Conservation (phyloP, 2,329 filamentous ascomycete species). For the Cercospora beticola region DNA sequence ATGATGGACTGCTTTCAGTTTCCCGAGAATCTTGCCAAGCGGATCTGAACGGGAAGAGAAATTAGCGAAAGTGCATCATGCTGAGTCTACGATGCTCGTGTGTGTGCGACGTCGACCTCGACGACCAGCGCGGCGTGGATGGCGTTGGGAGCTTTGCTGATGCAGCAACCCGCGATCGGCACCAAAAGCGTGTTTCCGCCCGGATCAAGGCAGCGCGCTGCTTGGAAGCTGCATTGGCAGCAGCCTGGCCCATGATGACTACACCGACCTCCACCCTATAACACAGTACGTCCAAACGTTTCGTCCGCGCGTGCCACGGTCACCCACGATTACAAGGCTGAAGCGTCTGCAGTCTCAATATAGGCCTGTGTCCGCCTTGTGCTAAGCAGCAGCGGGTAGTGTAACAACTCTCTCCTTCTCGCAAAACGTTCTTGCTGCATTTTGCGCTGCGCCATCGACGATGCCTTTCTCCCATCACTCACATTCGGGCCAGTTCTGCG, state of each 20-base stretch:
- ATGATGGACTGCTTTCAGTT: not conserved
- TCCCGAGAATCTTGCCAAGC: not conserved
- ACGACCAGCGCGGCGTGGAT: not conserved
- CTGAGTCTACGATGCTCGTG: not conserved
- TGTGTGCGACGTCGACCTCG: not conserved
- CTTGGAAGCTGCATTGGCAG: not conserved
- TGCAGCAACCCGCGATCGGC: not conserved
- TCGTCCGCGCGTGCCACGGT: slow-evolving; percentile 2
- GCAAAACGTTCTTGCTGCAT: not conserved
- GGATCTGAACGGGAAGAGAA: not conserved
- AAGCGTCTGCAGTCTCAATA: not conserved
- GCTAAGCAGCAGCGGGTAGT: not conserved
- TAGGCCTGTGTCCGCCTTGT: not conserved
- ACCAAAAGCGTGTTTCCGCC: not conserved
- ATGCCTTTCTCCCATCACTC: slow-evolving; percentile 99
- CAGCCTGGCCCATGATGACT: not conserved
- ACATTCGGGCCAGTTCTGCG: slow-evolving; percentile 96
- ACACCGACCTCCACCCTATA: not conserved
- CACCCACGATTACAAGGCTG: not conserved
- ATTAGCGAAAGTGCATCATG: not conserved
- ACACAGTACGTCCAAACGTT: not conserved
- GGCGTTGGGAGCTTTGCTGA: not conserved
- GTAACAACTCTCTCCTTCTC: slow-evolving; percentile 1
- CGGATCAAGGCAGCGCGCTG: not conserved
- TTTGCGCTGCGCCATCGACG: not conserved